A percentile compares a stretch with the other conserved stretches of the same genome.
Evolutionary conservation across 345 rosid species (phyloP).

Genomic region (Ricinus communis): DNA sequence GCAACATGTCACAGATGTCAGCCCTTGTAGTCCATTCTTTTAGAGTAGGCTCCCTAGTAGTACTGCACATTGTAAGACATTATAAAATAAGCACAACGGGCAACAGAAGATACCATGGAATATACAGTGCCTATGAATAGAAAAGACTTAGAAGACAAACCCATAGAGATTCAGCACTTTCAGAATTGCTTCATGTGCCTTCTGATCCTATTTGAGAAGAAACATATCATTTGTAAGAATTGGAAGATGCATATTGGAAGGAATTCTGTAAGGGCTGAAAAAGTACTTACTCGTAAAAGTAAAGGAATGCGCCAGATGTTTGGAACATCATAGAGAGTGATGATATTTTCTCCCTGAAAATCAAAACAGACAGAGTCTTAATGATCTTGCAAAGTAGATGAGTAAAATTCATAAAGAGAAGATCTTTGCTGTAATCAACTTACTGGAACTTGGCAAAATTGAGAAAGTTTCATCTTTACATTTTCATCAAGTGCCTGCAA

Average conservation of each 20-base stretch:
- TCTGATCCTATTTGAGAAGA: conserved; percentile 69
- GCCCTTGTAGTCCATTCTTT: conserved; percentile 76
- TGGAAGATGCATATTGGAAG: background rate
- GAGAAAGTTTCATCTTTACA: conserved; percentile 81
- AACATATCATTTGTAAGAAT: conserved; percentile 7
- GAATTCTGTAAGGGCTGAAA: background rate
- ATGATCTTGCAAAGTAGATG: background rate
- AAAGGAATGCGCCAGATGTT: conserved; percentile 98
- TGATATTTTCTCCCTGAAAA: conserved; percentile 64
- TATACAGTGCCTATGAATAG: background rate
- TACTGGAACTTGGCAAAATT: conserved; percentile 91
- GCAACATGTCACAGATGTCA: conserved; percentile 56
- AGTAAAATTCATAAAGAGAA: background rate
- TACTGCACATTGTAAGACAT: conserved; percentile 40
- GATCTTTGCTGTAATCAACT: conserved; percentile 7
- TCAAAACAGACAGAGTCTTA: background rate
- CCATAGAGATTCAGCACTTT: conserved; percentile 66
- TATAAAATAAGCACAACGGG: background rate
- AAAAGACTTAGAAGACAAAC: conserved; percentile 40
- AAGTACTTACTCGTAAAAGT: conserved; percentile 68
- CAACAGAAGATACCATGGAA: conserved; percentile 1
- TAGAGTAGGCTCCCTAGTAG: conserved; percentile 60
- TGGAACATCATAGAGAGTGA: conserved; percentile 88
- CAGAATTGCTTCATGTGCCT: conserved; percentile 87
- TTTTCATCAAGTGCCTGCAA: conserved; percentile 81